Percentiles rank a stretch among this genome's conserved stretches.
Evolutionary conservation across 805 yeast genomes (phyloP).

Genomic region (Metschnikowia cubensis): DNA sequence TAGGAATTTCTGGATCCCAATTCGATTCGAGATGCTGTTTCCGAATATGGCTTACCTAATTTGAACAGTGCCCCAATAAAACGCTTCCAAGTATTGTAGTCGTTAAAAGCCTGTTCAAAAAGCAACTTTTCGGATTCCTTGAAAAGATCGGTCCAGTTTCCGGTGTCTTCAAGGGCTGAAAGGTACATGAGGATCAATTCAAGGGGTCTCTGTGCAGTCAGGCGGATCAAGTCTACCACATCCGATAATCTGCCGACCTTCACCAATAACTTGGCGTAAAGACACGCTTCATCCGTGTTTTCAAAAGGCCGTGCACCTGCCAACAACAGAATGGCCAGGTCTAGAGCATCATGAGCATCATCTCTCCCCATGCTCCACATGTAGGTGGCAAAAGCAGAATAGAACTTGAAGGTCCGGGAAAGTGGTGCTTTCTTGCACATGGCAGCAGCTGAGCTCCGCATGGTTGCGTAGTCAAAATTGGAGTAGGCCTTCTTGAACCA

Average conservation of each 20-base stretch:
- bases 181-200: constrained; percentile 57
- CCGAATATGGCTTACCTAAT: constrained; percentile 29
- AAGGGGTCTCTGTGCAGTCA: constrained; percentile 45
- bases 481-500: constrained; percentile 59
- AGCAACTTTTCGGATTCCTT: constrained; percentile 36
- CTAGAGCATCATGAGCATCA: constrained; percentile 26
- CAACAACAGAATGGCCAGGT: constrained; percentile 38
- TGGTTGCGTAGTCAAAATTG: constrained; percentile 43
- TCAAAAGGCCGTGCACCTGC: constrained; percentile 48
- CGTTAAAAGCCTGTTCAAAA: constrained; percentile 54
- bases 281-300: constrained; percentile 62
- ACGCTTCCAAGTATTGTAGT: constrained; percentile 70
- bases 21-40: constrained; percentile 17
- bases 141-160: constrained; percentile 43
- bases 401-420: constrained; percentile 35
- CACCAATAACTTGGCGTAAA: constrained; percentile 50
- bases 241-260: constrained; percentile 31
- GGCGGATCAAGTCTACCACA: constrained; percentile 22
- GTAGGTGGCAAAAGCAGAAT: constrained; percentile 57
- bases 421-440: constrained; percentile 10
- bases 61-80: constrained; percentile 44
- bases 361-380: constrained; percentile 35
- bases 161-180: constrained; percentile 40
- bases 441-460: constrained; percentile 50
- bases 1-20: constrained; percentile 49